Base-by-base conservation (phyloP, 768 basidiomycete species). In the Hygrophoropsis aurantiaca region DNA sequence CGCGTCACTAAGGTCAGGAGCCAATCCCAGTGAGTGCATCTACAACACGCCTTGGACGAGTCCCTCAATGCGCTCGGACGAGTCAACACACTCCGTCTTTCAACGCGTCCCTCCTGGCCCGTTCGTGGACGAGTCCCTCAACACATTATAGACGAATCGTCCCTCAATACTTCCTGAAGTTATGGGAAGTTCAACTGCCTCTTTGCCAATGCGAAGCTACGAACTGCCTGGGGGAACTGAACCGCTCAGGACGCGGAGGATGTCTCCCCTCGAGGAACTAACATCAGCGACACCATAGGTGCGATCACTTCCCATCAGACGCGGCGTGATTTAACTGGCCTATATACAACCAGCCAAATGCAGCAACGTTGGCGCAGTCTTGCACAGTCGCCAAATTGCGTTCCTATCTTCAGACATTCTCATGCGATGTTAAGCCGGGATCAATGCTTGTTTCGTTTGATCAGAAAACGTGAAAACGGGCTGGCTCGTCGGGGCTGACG, bases 321-420 rank as follows among this genome's bases (percentile, higher is more conserved):
- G 9, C n/a, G 20, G 8, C 16, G 16, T 38, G 16, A 7, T 9
- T 16, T 38, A 7, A 16, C 36, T 38, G 8, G 16, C 20, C 9
- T 38, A 21, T 6, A 16, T 38, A 7, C 9, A 20, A 41, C 11
- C 47, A 67, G 63, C 49, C 53, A 13, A 66, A 58, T 27, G 52
- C 56, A 4, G 44, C 57, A 18, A 53, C 57, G 45, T 40, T 65
- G 2, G 58, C 58, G 27, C 63, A 66, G 47, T 58, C 61, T 40
- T 51, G 50, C 21, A 55, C 59, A 23, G 65, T 64, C 42, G 47
- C 47, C 3, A 58, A 65, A 5, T 26, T 66, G 24, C 61, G 66
- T 24, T 33, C 34, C 2, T 40, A 53, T 18, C 52, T 67, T 7
- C 49, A 46, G 24, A 39, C 52, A 37, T 54, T 53, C 16, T 55